Percentiles rank a stretch among this genome's conserved stretches.
Conservation (phyloP, 495 filamentous ascomycete genomes). For the Hyaloscypha bicolor region DNA sequence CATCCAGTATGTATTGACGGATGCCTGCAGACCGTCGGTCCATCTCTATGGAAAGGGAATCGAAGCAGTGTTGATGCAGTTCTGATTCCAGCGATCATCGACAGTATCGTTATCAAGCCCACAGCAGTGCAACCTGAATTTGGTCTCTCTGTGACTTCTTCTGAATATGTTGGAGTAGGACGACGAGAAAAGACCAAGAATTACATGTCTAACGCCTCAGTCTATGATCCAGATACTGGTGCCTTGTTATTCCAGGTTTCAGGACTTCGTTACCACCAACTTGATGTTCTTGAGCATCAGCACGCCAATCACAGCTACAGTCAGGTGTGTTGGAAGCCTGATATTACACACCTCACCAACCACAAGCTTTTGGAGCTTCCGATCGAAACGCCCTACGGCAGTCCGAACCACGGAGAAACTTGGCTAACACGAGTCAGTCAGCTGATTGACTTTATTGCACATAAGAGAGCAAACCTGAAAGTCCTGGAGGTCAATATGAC, state of each 20-base stretch:
- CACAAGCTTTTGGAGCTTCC: conserved; percentile 27
- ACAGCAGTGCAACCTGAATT: not conserved
- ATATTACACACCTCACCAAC: conserved; percentile 25
- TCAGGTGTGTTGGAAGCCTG: conserved; percentile 35
- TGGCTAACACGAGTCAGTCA: conserved; percentile 1
- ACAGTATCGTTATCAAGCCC: not conserved
- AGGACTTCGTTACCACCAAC: conserved; percentile 24
- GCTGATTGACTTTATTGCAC: conserved; percentile 35
- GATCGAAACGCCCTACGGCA: not conserved
- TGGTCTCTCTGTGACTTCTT: conserved; percentile 1
- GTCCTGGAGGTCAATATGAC: conserved; percentile 36
- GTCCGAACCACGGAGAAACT: too few species aligned
- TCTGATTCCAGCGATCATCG: conserved; percentile 5
- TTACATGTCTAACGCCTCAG: conserved; percentile 14
- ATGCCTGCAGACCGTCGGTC: conserved; percentile 36
- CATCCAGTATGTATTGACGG: conserved; percentile 45
- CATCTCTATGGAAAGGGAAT: conserved; percentile 23
- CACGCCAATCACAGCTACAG: conserved; percentile 24
- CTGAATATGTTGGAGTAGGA: conserved; percentile 7
- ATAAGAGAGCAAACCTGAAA: conserved; percentile 36
- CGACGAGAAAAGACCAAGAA: conserved; percentile 21
- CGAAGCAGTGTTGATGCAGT: conserved; percentile 9
- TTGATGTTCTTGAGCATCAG: not conserved
- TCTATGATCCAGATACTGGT: conserved; percentile 30
- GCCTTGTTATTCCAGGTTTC: conserved; percentile 29